phyloP scores from a whole-genome alignment of 768 basidiomycete genomes.

The Naematelia encephala region DNA sequence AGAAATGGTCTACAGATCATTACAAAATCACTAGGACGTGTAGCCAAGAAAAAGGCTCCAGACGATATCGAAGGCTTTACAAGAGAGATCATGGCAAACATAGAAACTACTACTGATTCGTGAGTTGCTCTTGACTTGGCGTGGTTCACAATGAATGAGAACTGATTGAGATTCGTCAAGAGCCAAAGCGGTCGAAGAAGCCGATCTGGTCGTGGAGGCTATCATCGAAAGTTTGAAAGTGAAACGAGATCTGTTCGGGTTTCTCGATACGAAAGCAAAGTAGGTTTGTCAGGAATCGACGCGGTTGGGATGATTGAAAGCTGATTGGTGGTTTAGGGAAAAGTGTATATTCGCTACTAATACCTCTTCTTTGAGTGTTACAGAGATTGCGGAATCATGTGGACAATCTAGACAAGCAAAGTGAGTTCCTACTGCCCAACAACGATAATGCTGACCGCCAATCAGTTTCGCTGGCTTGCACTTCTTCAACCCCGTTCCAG shows the following conservation, averaged over 20 bases:
- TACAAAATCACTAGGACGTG: constrained; percentile 50
- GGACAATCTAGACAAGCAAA: constrained; percentile 38
- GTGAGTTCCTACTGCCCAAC: constrained; percentile 19
- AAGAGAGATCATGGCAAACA: constrained; percentile 43
- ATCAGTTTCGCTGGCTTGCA: constrained; percentile 53
- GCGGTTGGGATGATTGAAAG: neutral
- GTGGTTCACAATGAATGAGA: too few species aligned
- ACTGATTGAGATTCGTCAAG: constrained; percentile 17
- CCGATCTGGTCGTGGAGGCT: constrained; percentile 54
- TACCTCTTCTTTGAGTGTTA: constrained; percentile 52
- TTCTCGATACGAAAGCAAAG: constrained; percentile 51
- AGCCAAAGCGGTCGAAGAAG: constrained; percentile 43
- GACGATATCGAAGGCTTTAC: constrained; percentile 44
- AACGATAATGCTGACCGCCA: constrained; percentile 12
- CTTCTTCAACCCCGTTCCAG: constrained; percentile 52
- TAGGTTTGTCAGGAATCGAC: constrained; percentile 15
- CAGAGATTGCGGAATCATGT: constrained; percentile 51
- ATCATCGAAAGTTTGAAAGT: constrained; percentile 54
- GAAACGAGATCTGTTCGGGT: constrained; percentile 53
- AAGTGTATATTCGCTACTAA: constrained; percentile 53
- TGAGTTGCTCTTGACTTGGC: constrained; percentile 18
- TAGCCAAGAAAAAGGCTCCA: constrained; percentile 50
- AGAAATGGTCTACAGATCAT: constrained; percentile 53
- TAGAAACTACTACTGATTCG: constrained; percentile 52
- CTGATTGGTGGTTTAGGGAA: constrained; percentile 10